Evolutionary conservation across 2,329 filamentous ascomycete genomes (phyloP).

Genomic region (Clathrospora elynae): DNA sequence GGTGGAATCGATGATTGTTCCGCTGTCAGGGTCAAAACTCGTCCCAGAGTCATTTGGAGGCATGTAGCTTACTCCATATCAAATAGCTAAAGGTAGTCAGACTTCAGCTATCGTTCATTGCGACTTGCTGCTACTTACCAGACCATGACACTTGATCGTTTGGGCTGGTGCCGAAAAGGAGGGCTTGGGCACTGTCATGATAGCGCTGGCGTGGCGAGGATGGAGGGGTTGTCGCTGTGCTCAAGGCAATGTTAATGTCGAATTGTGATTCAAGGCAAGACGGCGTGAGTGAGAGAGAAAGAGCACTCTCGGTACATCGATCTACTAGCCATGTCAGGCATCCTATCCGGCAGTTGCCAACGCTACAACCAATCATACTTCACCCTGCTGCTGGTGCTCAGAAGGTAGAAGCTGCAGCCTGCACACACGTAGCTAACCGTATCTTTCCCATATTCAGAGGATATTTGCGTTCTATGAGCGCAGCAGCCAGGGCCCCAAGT

Average conservation of each 20-base stretch:
- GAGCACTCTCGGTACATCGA: conserved; percentile 1
- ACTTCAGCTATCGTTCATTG: conserved; percentile 2
- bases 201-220: conserved; percentile 1
- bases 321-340: conserved; percentile 21
- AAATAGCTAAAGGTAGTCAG: conserved; percentile 35
- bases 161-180: conserved; percentile 51
- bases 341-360: conserved; percentile 15
- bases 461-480: no score
- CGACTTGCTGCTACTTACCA: conserved; percentile 39
- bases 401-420: background rate
- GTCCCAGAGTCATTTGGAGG: background rate
- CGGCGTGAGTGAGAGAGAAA: conserved; percentile 3
- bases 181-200: conserved; percentile 41
- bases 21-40: conserved; percentile 51
- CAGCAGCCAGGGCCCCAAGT: no score
- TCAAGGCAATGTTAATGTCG: background rate
- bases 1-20: conserved; percentile 83
- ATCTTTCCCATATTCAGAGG: no score
- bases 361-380: conserved; percentile 20
- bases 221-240: background rate
- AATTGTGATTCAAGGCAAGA: background rate
- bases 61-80: conserved; percentile 41
- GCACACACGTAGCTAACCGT: background rate
- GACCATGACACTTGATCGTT: conserved; percentile 50
- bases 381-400: background rate